Base-by-base conservation (phyloP, 805 yeast genomes). In the Cyberlindnera lachancei region DNA sequence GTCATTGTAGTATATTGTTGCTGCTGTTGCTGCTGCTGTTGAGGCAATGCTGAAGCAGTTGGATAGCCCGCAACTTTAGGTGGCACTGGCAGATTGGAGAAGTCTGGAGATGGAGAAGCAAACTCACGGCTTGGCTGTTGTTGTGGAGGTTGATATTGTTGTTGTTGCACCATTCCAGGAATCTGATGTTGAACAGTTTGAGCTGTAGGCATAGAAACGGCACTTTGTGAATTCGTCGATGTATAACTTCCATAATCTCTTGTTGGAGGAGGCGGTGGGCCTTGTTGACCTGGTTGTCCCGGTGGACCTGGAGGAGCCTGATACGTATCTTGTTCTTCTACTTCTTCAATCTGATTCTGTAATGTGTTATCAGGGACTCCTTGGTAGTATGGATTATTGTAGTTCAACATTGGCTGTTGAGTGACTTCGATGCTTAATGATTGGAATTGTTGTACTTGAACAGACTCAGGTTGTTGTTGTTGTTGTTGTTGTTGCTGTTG, bases 91-190 rank as follows among this genome's bases (percentile, higher is more conserved):
- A 48, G 18, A 12, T 38, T 37, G 7, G 41, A 34, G 9, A 48
- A 29, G 20, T 48, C 42, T 16, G 55, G 48, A n/a, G 48, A 43
- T 3, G 42, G 44, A 17, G 45, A 12, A 11, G 21, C 21, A 25
- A 37, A 15, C 19, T 34, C 28, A 13, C 14, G 23, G 20, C 19
- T 7, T 11, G 20, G 6, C 20, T 15, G 28, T 25, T 6, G 28
- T 7, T 16, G 19, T 5, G 28, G 20, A 16, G 19, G 19, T 16
- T 25, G 20, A 11, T 5, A 11, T 13, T 23, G 25, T 23, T 19
- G 7, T 13, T 23, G 25, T 23, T 19, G 21, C 10, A 19, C 21
- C 10, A 19, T 19, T 19, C 10, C 10, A 7, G 10, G 21, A 8
- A 11, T 18, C 15, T 17, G 23, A 8, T 15, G 6, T 12, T 17